phyloP scores from a whole-genome alignment of 1,284 basidiomycete genomes.

The Cutaneotrichosporon cutaneum region DNA sequence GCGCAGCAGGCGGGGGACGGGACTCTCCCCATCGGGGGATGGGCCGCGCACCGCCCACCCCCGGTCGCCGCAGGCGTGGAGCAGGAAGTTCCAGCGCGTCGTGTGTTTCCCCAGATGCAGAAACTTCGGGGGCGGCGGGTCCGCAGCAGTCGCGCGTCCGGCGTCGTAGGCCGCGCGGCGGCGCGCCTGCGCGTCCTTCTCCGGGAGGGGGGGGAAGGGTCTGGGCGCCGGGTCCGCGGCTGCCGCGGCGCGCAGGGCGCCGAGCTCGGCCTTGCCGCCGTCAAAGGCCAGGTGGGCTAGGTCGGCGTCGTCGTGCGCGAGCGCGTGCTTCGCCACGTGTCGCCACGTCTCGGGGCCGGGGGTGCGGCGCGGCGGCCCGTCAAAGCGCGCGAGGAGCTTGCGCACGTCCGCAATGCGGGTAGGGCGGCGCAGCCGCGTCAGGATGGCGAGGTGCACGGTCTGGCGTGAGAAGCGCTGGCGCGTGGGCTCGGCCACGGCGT shows the following conservation, averaged over 20 bases:
- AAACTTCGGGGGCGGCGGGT: conserved; percentile 3
- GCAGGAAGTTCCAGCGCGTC: conserved; percentile 13
- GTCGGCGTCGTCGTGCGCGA: conserved; percentile 7
- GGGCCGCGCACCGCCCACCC: conserved; percentile 14
- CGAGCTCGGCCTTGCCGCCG: conserved; percentile 5
- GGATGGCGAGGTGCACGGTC: conserved; percentile 25
- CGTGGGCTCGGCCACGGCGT: not conserved
- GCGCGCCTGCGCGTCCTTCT: not conserved
- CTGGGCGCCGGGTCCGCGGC: not conserved
- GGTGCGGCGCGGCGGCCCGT: not conserved
- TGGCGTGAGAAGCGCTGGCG: conserved; percentile 11
- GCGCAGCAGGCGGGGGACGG: not conserved
- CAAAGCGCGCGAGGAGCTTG: conserved; percentile 13
- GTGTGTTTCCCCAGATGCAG: conserved; percentile 10
- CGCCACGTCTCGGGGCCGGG: conserved; percentile 36
- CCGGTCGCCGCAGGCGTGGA: conserved; percentile 5
- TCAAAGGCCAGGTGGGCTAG: conserved; percentile 11
- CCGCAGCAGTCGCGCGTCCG: not conserved
- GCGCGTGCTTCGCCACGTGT: conserved; percentile 24
- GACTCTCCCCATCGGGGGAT: not conserved
- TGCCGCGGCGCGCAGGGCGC: not conserved
- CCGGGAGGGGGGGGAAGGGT: not conserved
- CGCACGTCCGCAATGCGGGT: conserved; percentile 3
- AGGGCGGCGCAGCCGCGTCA: conserved; percentile 17
- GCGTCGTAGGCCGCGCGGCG: not conserved